A percentile compares a stretch with the other conserved stretches of the same genome.
Evolutionary conservation across 495 filamentous ascomycete species (phyloP).

Genomic region (Aspergillus saccharolyticus): DNA sequence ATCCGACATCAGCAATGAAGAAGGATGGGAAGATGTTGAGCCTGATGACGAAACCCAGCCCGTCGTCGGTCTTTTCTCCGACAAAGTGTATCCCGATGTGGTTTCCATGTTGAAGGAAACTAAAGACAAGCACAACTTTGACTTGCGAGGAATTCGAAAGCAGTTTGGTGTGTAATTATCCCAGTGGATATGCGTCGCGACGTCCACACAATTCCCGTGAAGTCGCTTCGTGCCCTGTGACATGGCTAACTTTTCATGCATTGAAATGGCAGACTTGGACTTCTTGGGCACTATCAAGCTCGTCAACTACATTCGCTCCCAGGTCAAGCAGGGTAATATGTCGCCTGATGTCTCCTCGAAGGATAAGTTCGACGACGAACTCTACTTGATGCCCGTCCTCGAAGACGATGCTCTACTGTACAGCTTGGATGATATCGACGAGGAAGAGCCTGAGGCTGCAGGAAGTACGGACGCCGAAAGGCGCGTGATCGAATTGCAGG

Average conservation of each 20-base stretch:
- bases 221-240: not conserved
- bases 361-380: conserved; percentile 63
- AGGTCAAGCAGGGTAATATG: conserved; percentile 47
- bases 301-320: conserved; percentile 71
- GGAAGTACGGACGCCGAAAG: conserved; percentile 39
- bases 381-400: conserved; percentile 75
- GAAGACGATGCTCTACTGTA: conserved; percentile 86
- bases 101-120: conserved; percentile 65
- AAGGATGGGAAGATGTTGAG: conserved; percentile 80
- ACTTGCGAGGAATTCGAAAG: conserved; percentile 62
- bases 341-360: conserved; percentile 52
- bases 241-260: conserved; percentile 17
- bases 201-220: conserved; percentile 10
- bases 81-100: conserved; percentile 60
- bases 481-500: conserved; percentile 63
- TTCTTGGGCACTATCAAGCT: conserved; percentile 80
- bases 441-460: conserved; percentile 21
- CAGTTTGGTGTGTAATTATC: conserved; percentile 51
- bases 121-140: conserved; percentile 66
- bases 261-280: conserved; percentile 55
- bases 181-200: not conserved
- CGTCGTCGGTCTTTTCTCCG: conserved; percentile 67
- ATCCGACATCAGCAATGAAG: conserved; percentile 53
- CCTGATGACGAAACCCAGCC: conserved; percentile 59
- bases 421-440: conserved; percentile 69